phyloP scores from a whole-genome alignment of 139 green algal genomes.

The Picochlorum sp. region DNA sequence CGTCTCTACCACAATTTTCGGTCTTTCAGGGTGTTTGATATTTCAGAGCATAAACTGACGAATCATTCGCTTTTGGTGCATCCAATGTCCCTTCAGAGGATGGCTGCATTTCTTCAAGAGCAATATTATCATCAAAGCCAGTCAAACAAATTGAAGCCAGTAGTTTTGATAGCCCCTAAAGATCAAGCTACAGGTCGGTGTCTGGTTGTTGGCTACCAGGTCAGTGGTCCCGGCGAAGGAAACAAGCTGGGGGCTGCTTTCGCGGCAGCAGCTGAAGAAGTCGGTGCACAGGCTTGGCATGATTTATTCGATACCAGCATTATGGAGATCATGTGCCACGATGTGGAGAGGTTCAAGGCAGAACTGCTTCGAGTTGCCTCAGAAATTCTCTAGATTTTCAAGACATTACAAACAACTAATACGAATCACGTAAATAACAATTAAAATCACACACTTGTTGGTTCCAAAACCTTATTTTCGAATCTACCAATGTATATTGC shows the following conservation, averaged over 20 bases:
- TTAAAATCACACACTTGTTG: neutral
- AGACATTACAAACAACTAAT: neutral
- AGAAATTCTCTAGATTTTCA: slow-evolving; percentile 2
- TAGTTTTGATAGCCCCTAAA: slow-evolving; percentile 19
- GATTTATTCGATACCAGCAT: slow-evolving; percentile 29
- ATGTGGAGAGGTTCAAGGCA: slow-evolving; percentile 26
- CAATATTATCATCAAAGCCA: slow-evolving; percentile 20
- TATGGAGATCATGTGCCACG: slow-evolving; percentile 14
- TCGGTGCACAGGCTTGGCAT: slow-evolving; percentile 24
- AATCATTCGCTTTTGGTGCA: slow-evolving; percentile 26
- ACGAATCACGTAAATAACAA: neutral
- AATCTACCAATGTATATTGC: slow-evolving; percentile 9
- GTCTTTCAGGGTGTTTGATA: slow-evolving; percentile 29
- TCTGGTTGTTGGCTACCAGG: slow-evolving; percentile 25
- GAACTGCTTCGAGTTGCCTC: slow-evolving; percentile 17
- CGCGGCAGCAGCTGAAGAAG: slow-evolving; percentile 13
- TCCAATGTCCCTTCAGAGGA: slow-evolving; percentile 35
- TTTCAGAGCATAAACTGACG: slow-evolving; percentile 25
- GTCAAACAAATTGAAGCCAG: slow-evolving; percentile 15
- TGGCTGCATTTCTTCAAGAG: slow-evolving; percentile 41
- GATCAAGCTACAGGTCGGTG: slow-evolving; percentile 1
- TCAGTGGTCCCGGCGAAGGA: slow-evolving; percentile 8
- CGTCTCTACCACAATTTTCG: slow-evolving; percentile 28
- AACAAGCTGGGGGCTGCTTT: slow-evolving; percentile 26
- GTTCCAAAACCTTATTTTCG: neutral